A percentile compares a stretch with the other conserved stretches of the same genome.
phyloP scores from a whole-genome alignment of 176 grass and related monocot species.

The Rhynchospora breviuscula region DNA sequence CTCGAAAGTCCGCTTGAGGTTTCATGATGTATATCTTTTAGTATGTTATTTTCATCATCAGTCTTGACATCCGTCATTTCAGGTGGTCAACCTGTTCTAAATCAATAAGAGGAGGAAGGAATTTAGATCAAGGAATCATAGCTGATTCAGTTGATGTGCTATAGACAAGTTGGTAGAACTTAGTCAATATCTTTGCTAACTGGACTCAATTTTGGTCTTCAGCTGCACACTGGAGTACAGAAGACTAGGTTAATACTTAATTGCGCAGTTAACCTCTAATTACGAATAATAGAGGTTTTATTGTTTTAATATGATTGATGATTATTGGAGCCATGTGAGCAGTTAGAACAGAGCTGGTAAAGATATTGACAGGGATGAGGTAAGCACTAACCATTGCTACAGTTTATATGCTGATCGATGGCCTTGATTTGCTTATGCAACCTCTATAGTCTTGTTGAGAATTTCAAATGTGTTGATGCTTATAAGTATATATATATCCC shows the following conservation, averaged over 20 bases:
- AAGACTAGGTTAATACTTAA: background rate
- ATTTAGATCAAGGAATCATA: constrained; percentile 4
- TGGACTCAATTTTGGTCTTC: background rate
- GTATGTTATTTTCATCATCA: background rate
- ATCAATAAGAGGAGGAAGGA: background rate
- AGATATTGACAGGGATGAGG: background rate
- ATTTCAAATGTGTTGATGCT: too few species aligned
- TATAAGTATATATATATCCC: too few species aligned
- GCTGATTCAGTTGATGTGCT: background rate
- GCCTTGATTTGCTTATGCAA: background rate
- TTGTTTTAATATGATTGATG: background rate
- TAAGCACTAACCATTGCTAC: background rate
- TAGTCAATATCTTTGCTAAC: background rate
- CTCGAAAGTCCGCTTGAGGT: constrained; percentile 38
- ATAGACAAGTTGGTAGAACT: background rate
- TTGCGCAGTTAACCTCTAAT: background rate
- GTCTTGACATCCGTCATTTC: constrained; percentile 2
- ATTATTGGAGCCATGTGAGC: background rate
- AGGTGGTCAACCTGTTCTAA: background rate
- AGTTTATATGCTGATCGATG: background rate
- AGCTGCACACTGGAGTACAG: background rate
- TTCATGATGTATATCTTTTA: constrained; percentile 33
- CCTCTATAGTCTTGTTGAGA: too few species aligned
- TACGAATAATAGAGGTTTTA: background rate
- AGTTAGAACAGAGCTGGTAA: background rate